phyloP scores from a whole-genome alignment of 306 rosid genomes.

The Amphicarpaea edgeworthii region DNA sequence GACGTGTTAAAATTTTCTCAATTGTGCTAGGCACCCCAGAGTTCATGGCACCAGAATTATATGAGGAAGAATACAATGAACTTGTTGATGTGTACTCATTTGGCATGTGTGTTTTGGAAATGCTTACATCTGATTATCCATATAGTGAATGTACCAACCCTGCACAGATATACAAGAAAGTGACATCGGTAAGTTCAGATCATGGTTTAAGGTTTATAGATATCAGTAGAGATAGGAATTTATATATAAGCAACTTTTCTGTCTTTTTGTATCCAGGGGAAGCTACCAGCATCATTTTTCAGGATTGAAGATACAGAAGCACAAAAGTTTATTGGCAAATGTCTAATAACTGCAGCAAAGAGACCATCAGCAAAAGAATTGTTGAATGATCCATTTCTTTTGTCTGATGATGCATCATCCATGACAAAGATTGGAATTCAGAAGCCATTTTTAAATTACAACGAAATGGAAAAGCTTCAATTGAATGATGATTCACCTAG shows the following conservation, averaged over 20 bases:
- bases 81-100: conserved; percentile 95
- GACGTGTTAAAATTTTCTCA: not conserved
- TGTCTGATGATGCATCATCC: conserved; percentile 48
- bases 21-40: conserved; percentile 79
- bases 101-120: conserved; percentile 96
- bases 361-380: conserved; percentile 79
- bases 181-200: conserved; percentile 70
- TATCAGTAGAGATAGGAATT: conserved; percentile 14
- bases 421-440: conserved; percentile 51
- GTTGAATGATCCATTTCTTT: conserved; percentile 75
- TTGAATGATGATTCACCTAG: conserved; percentile 49
- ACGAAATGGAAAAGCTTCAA: conserved; percentile 66
- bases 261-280: conserved; percentile 63
- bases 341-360: conserved; percentile 66
- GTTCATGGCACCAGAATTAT: conserved; percentile 95
- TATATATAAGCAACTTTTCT: conserved; percentile 30
- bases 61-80: conserved; percentile 88
- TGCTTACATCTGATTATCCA: conserved; percentile 87
- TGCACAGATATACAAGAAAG: conserved; percentile 96
- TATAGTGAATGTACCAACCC: conserved; percentile 85
- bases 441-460: conserved; percentile 73
- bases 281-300: conserved; percentile 77
- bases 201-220: conserved; percentile 18
- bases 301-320: conserved; percentile 74
- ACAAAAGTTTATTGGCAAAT: conserved; percentile 68